Conservation (phyloP, 495 filamentous ascomycete species). For the Aspergillus bridgeri region DNA sequence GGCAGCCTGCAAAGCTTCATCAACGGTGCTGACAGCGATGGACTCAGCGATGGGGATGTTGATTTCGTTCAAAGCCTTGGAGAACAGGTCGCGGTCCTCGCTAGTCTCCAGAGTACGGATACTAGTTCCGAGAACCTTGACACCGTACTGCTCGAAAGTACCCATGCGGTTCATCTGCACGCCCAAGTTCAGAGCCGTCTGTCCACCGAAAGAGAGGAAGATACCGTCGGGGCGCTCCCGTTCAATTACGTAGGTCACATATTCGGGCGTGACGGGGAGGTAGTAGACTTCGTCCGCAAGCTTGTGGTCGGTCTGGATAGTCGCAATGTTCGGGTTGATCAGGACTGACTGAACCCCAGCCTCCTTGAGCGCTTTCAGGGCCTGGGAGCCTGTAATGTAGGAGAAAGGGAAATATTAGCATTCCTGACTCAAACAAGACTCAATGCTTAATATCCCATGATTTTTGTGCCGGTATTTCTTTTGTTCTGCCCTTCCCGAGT, state of each 20-base stretch:
- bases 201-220: conserved; percentile 94
- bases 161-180: conserved; percentile 79
- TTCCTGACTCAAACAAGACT: background rate
- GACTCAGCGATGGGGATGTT: conserved; percentile 97
- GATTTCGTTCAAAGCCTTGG: conserved; percentile 96
- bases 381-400: conserved; percentile 41
- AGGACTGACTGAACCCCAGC: conserved; percentile 92
- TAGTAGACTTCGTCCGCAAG: conserved; percentile 98
- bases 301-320: conserved; percentile 93
- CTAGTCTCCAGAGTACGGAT: conserved; percentile 98
- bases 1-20: conserved; percentile 83
- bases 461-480: background rate
- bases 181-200: conserved; percentile 91
- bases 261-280: conserved; percentile 92
- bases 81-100: conserved; percentile 95
- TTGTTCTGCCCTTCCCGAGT: background rate
- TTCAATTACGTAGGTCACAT: conserved; percentile 95
- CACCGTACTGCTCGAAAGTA: conserved; percentile 86
- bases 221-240: conserved; percentile 94
- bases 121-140: conserved; percentile 93
- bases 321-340: conserved; percentile 98
- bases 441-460: background rate
- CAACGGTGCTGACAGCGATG: conserved; percentile 78
- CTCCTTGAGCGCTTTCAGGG: conserved; percentile 92
- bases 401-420: conserved; percentile 67